Conservation (phyloP, 1,284 basidiomycete species). For the Sporisorium graminicola region DNA sequence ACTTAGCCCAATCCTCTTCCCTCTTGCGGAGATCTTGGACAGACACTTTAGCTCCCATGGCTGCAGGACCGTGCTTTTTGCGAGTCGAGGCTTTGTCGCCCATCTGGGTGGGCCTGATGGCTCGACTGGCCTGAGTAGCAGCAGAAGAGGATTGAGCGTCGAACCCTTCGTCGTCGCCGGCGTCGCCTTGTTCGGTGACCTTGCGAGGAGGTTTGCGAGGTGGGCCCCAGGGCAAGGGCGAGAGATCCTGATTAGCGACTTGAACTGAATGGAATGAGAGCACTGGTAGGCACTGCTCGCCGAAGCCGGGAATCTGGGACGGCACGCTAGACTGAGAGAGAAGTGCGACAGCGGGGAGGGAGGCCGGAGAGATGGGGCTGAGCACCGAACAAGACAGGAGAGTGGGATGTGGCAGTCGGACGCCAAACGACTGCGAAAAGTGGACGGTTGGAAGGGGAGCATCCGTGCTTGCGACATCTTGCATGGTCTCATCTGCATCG, state of each 20-base stretch:
- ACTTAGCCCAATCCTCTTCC: constrained; percentile 52
- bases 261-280: constrained; percentile 65
- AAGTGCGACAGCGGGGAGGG: constrained; percentile 50
- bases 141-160: constrained; percentile 27
- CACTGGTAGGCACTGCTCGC: constrained; percentile 62
- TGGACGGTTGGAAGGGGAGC: constrained; percentile 1
- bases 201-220: constrained; percentile 41
- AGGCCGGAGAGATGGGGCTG: constrained; percentile 10
- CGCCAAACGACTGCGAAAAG: constrained; percentile 33
- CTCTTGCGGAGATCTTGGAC: constrained; percentile 31
- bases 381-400: constrained; percentile 53
- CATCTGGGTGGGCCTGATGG: constrained; percentile 17
- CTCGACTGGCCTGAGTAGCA: constrained; percentile 26
- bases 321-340: constrained; percentile 61
- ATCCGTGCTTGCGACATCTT: constrained; percentile 11
- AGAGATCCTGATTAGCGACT: constrained; percentile 42
- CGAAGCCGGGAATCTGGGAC: constrained; percentile 56
- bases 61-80: constrained; percentile 55
- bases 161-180: constrained; percentile 16
- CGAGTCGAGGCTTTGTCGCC: constrained; percentile 26
- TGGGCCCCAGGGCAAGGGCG: constrained; percentile 58
- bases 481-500: constrained; percentile 31
- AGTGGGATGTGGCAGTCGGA: constrained; percentile 61
- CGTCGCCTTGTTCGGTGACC: constrained; percentile 14
- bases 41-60: constrained; percentile 43